phyloP scores from a whole-genome alignment of 75 land plant genomes.

The Picea sitchensis region DNA sequence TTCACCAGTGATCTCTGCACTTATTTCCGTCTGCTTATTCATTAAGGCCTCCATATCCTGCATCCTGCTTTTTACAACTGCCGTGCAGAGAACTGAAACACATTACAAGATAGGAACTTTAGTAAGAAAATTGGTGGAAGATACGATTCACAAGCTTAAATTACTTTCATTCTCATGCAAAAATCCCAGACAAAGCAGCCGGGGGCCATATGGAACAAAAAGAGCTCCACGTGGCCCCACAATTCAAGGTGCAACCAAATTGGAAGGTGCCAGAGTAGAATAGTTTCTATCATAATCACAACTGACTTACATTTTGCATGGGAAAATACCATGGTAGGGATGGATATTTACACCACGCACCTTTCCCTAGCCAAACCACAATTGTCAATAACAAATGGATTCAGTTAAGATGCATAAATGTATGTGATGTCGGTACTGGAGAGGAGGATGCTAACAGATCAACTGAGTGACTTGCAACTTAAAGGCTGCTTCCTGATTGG shows the following conservation, averaged over 20 bases:
- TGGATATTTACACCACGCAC: neutral
- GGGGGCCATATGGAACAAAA: too few relatives aligned
- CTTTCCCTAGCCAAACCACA: neutral
- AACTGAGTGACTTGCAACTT: neutral
- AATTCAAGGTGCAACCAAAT: too few relatives aligned
- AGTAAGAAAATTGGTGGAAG: neutral
- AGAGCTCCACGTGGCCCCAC: too few relatives aligned
- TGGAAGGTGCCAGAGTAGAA: neutral
- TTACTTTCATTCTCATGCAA: neutral
- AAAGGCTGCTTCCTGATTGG: neutral
- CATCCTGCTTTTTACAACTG: slow-evolving; percentile 10
- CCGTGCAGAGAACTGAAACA: slow-evolving; percentile 2
- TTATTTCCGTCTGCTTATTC: slow-evolving; percentile 1
- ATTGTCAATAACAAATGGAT: neutral
- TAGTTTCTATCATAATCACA: neutral
- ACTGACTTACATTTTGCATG: neutral
- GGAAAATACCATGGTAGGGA: neutral
- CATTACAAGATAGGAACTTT: neutral
- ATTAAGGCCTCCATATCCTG: slow-evolving; percentile 4
- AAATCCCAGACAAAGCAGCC: neutral
- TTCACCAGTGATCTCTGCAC: neutral
- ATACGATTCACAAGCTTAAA: neutral
- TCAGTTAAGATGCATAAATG: too few relatives aligned
- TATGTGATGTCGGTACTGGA: too few relatives aligned
- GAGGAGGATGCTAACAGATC: too few relatives aligned